These are phyloP conservation scores for Stephania yunnanensis DNA, from an alignment of 164 flowering plant species.

Conservation along the genomic window DNA sequence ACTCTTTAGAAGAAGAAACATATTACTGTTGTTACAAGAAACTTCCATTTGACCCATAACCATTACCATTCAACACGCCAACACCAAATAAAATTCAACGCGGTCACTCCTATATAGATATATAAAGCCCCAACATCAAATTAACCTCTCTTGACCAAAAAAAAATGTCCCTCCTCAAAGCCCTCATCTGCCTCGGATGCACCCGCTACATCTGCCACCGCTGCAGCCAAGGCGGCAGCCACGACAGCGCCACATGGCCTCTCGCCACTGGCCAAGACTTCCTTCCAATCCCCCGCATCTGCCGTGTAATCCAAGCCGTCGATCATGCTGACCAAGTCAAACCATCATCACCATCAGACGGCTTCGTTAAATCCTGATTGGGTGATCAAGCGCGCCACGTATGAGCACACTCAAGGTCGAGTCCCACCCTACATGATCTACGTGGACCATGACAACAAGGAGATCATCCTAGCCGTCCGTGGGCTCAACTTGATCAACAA, in stretches of 20 bases:
- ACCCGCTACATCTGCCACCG: not conserved
- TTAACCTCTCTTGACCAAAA: not conserved
- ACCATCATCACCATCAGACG: slow-evolving; percentile 37
- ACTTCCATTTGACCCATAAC: too few relatives aligned
- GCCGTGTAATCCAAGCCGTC: slow-evolving; percentile 72
- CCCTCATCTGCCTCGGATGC: slow-evolving; percentile 34
- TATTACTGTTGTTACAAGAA: too few relatives aligned
- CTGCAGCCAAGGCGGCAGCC: not conserved
- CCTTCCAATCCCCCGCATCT: slow-evolving; percentile 70
- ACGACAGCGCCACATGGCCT: slow-evolving; percentile 53
- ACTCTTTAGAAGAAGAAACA: too few relatives aligned
- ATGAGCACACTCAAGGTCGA: slow-evolving; percentile 53
- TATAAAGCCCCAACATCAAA: not conserved
- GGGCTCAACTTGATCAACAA: slow-evolving; percentile 71
- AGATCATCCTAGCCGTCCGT: slow-evolving; percentile 69
- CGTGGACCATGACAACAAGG: slow-evolving; percentile 52
- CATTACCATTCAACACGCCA: too few relatives aligned
- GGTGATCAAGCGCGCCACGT: slow-evolving; percentile 60
- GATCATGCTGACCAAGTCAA: slow-evolving; percentile 67
- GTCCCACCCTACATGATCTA: slow-evolving; percentile 86
- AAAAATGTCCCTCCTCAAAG: not conserved
- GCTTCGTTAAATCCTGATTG: slow-evolving; percentile 53
- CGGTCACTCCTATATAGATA: not conserved
- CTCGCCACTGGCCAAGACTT: slow-evolving; percentile 61
- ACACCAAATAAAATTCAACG: too few relatives aligned